Evolutionary conservation across 1,284 basidiomycete species (phyloP).

Genomic region (Apiotrichum siamense): DNA sequence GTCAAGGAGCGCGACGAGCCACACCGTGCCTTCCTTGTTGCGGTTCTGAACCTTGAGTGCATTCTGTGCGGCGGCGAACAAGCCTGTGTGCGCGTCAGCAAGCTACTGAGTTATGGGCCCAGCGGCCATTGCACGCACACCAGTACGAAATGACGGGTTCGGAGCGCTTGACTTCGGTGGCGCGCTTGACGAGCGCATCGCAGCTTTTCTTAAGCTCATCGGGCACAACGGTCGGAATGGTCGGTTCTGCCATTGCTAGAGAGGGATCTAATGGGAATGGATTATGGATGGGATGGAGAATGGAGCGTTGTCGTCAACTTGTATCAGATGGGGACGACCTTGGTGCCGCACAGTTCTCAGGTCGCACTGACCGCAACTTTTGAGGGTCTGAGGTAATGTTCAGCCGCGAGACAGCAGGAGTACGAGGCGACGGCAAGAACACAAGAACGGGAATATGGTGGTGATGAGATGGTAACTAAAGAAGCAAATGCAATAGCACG

Average conservation of each 20-base stretch:
- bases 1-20: constrained; percentile 69
- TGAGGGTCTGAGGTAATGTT: too few species aligned
- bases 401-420: too few species aligned
- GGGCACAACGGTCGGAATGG: constrained; percentile 45
- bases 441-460: too few species aligned
- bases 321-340: too few species aligned
- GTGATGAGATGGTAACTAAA: too few species aligned
- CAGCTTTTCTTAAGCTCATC: constrained; percentile 52
- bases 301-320: too few species aligned
- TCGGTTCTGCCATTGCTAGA: constrained; percentile 35
- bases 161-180: constrained; percentile 70
- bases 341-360: too few species aligned
- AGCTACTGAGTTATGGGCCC: not conserved
- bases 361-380: too few species aligned
- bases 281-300: too few species aligned
- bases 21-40: constrained; percentile 61
- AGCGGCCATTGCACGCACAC: constrained; percentile 60
- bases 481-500: too few species aligned
- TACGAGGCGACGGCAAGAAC: too few species aligned
- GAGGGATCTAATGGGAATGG: not conserved
- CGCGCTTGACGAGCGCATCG: constrained; percentile 77
- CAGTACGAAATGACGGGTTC: constrained; percentile 90
- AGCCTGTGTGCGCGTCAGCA: constrained; percentile 53
- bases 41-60: constrained; percentile 65
- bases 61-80: constrained; percentile 82